Conservation (phyloP, 2,329 filamentous ascomycete genomes). For the Massarina eburnea region DNA sequence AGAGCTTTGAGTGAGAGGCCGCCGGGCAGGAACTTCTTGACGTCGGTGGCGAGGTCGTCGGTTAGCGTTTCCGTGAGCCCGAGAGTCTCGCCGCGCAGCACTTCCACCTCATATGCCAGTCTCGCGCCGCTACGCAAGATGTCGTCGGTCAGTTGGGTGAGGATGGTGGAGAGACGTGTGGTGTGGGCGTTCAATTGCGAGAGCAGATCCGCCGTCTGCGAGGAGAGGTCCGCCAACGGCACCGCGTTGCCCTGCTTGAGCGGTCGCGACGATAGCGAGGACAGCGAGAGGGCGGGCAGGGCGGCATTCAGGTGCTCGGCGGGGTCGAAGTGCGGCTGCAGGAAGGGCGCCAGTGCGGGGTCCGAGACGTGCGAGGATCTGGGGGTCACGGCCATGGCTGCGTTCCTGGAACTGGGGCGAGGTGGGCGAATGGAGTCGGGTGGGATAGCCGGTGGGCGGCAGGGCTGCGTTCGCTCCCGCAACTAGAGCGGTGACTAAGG, state of each 20-base stretch:
- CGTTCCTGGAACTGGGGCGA: not conserved
- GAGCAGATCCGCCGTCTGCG: constrained; percentile 79
- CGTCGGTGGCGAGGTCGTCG: constrained; percentile 70
- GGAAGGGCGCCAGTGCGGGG: constrained; percentile 72
- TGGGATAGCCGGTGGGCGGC: constrained; percentile 5
- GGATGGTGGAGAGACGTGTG: constrained; percentile 73
- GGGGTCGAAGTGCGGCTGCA: constrained; percentile 76
- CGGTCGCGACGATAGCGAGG: constrained; percentile 46
- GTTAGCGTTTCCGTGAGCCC: constrained; percentile 77
- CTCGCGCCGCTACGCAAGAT: constrained; percentile 87
- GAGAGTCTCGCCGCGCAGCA: constrained; percentile 83
- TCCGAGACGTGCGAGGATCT: constrained; percentile 65
- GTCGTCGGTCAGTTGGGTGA: constrained; percentile 91
- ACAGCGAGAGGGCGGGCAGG: constrained; percentile 66
- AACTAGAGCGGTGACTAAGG: constrained; percentile 3
- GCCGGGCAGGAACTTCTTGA: constrained; percentile 69
- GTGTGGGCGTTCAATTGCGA: constrained; percentile 89
- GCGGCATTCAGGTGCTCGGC: constrained; percentile 81
- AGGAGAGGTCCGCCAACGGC: constrained; percentile 73
- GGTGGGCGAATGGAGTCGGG: not conserved
- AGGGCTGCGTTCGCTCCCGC: constrained; percentile 13
- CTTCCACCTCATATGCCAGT: constrained; percentile 90
- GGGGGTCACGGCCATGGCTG: constrained; percentile 29
- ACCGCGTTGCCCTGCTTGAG: constrained; percentile 48
- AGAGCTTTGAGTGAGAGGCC: constrained; percentile 28